Evolutionary conservation across 495 filamentous ascomycete genomes (phyloP).

Genomic region (Beverwykella pulmonaria): DNA sequence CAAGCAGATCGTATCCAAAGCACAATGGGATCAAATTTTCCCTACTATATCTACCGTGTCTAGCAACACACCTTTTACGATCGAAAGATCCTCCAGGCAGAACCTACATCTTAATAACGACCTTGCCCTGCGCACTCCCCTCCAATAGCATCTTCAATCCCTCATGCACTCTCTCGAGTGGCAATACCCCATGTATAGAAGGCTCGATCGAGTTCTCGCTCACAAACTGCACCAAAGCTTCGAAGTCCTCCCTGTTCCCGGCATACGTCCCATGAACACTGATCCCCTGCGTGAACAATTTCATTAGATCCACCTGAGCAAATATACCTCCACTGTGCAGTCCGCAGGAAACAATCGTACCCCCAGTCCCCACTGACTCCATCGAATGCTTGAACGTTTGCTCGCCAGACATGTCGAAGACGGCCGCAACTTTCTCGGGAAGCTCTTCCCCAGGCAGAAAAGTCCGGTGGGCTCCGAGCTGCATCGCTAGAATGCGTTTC

Average conservation of each 20-base stretch:
- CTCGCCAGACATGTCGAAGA: slow-evolving; percentile 21
- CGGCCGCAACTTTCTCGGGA: slow-evolving; percentile 19
- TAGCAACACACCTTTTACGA: too few species aligned
- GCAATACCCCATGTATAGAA: slow-evolving; percentile 11
- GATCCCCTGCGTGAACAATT: slow-evolving; percentile 20
- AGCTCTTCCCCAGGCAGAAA: slow-evolving; percentile 17
- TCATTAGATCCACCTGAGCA: slow-evolving; percentile 21
- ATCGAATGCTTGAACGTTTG: slow-evolving; percentile 23
- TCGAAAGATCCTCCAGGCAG: too few species aligned
- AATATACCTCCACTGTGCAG: slow-evolving; percentile 13
- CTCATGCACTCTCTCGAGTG: slow-evolving; percentile 17
- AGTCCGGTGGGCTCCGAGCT: slow-evolving; percentile 17
- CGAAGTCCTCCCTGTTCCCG: slow-evolving; percentile 21
- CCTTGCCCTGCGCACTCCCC: slow-evolving; percentile 20
- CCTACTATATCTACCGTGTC: too few species aligned
- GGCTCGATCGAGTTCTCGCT: slow-evolving; percentile 20
- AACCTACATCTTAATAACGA: slow-evolving; percentile 20
- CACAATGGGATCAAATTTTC: too few species aligned
- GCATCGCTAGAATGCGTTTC: slow-evolving; percentile 27
- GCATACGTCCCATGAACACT: slow-evolving; percentile 20
- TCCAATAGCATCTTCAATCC: slow-evolving; percentile 14
- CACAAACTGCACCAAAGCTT: slow-evolving; percentile 18
- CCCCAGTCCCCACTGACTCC: slow-evolving; percentile 7
- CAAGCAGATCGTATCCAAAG: too few species aligned
- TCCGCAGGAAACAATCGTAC: slow-evolving; percentile 23